Base-by-base conservation (phyloP, 1,284 basidiomycete genomes). In the Cutaneotrichosporon cavernicola region DNA sequence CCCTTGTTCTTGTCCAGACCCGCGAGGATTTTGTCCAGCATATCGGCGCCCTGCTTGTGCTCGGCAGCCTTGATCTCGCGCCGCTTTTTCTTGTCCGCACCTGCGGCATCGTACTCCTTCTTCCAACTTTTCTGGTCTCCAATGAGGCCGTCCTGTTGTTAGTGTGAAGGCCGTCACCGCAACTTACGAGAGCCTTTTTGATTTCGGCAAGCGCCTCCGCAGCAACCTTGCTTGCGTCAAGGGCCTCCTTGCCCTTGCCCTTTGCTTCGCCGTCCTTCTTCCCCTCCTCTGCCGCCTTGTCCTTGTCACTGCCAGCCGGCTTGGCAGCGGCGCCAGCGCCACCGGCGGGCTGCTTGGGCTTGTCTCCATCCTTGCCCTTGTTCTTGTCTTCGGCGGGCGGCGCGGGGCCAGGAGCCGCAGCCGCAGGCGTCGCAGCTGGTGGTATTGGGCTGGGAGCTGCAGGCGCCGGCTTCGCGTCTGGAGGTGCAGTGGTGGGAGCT, bases 11-110 rank as follows among this genome's bases (percentile, higher is more conserved):
- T 73, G 10, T 78, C 77, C n/a, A 69, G 65, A 49, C 76, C 72
- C 6, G 65, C 67, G 36, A 78, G 65, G 21, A 81, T 69, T 61
- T 74, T 77, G 59, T 78, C 76, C 30, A 80, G 66, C 0, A 74
- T 73, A 55, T 79, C 76, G 26, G 76, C 72, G 62, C 73, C 73
- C 66, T 77, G 76, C 70, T 80, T 79, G 58, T 76, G 73, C 32
- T 73, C 58, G 0, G 69, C 67, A 3, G 63, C 61, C 65, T 79
- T 78, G 34, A 77, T 76, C 3, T 68, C 63, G n/a, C 77, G 63
- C 32, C 77, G 67, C 62, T 76, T 78, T n/a, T 77, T 76, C 31
- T 70, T 65, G 18, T 63, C 68, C 58, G 77, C 75, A 38, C 58
- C 53, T 6, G 58, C 62, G 30, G 76, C 76, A 34, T 77, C 77